These are phyloP conservation scores for Sphagnum contortum DNA, from an alignment of 225 moss, liverwort and hornwort species.

Conservation along the genomic window DNA sequence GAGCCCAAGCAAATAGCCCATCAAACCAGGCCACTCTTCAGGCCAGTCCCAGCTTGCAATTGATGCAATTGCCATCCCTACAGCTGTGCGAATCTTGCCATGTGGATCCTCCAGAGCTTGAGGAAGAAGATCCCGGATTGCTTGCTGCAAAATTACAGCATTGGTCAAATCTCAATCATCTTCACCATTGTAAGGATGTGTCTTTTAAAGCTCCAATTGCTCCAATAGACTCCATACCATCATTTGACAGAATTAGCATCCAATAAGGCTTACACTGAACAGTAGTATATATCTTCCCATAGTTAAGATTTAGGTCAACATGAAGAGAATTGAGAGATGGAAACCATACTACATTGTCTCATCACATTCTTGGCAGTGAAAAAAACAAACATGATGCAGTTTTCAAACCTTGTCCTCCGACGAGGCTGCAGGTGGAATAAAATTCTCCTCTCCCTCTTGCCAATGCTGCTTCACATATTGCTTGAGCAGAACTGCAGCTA, in stretches of 20 bases:
- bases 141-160: conserved; percentile 31
- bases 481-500: conserved; percentile 89
- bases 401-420: conserved; percentile 62
- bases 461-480: conserved; percentile 94
- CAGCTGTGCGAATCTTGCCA: conserved; percentile 90
- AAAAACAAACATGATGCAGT: too few species aligned
- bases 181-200: too few species aligned
- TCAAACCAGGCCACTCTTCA: conserved; percentile 88
- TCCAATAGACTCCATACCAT: too few species aligned
- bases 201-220: too few species aligned
- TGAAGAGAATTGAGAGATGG: too few species aligned
- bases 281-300: too few species aligned
- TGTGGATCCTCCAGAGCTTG: conserved; percentile 80
- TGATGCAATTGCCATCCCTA: conserved; percentile 90
- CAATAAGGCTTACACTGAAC: too few species aligned
- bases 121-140: conserved; percentile 74
- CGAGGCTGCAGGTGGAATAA: conserved; percentile 58
- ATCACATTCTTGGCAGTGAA: too few species aligned
- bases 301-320: too few species aligned
- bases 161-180: too few species aligned
- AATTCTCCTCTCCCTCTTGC: conserved; percentile 82
- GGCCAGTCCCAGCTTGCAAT: conserved; percentile 93
- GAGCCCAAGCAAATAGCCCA: conserved; percentile 51
- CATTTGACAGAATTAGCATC: too few species aligned
- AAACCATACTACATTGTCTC: too few species aligned